Evolutionary conservation across 148 eudicot species (phyloP).

Genomic region (Hydrangea macrophylla): DNA sequence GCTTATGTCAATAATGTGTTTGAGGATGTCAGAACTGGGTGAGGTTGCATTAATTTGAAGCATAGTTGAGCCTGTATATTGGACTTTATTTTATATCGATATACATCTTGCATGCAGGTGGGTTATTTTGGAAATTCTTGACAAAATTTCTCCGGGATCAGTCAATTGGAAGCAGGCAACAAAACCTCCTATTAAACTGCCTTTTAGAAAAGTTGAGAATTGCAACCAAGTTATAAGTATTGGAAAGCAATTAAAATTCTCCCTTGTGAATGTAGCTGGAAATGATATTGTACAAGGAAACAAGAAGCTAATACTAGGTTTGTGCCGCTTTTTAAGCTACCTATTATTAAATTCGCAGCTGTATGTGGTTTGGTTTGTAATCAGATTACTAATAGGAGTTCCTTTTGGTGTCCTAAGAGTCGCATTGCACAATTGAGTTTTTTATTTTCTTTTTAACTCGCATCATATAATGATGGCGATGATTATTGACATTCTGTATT

Average conservation of each 20-base stretch:
- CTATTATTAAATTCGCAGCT: too few relatives aligned
- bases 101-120: constrained; percentile 1
- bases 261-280: constrained; percentile 19
- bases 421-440: too few relatives aligned
- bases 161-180: constrained; percentile 16
- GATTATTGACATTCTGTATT: too few relatives aligned
- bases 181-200: constrained; percentile 19
- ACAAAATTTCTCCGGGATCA: constrained; percentile 14
- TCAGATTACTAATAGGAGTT: too few relatives aligned
- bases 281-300: constrained; percentile 22
- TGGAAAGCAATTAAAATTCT: constrained; percentile 16
- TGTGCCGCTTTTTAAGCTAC: too few relatives aligned
- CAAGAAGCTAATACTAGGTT: constrained; percentile 15
- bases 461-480: too few relatives aligned
- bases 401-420: too few relatives aligned
- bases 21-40: constrained; percentile 86
- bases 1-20: constrained; percentile 80
- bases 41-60: constrained; percentile 19
- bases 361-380: too few relatives aligned
- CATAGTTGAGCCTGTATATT: too few relatives aligned
- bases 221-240: constrained; percentile 19
- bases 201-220: constrained; percentile 18
- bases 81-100: too few relatives aligned
- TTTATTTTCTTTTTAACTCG: too few relatives aligned
- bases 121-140: constrained; percentile 19